Base-by-base conservation (phyloP, 805 yeast species). In the Ogataea ganodermae region DNA sequence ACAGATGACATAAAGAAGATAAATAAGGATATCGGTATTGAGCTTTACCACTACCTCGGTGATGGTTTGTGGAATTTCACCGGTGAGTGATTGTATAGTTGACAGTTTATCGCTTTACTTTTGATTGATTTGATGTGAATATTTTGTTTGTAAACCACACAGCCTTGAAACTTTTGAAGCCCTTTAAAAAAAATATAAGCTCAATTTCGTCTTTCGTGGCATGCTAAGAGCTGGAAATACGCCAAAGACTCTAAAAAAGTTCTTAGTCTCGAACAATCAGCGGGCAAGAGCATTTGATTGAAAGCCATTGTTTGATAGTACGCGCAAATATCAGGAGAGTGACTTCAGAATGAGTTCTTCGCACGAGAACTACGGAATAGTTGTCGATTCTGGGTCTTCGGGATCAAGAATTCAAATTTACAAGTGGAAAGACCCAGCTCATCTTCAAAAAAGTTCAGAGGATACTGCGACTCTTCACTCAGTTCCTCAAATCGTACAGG, bases 311-410 rank as follows among this genome's bases (percentile, higher is more conserved):
- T 6, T 22, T 22, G 24, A 8, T 22, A 22, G 8, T 22, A 6
- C 6, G 8, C 24, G 6, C 24, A 6, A 30, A 6, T 18, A 30
- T n/a, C 7, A 6, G 17, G 14, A 18, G 33, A 30, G 17, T 30
- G 72, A 73, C 53, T 78, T 83, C 58, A 68, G 71, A 35, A 40
- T 40, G 43, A 40, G 35, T 27, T 18, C 36, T 2, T 44, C 55
- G 14, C 32, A 24, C 28, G 55, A 55, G 7, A 60, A 74, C 42
- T 91, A 88, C 71, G 97, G 96, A 22, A 84, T 94, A 24, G 95
- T 92, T 13, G 78, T 92, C 2, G 99, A 92, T 66, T 89, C 97
- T 0, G 99, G 99, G 1, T 90, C 97, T 1, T 87, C 96, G 0
- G 99, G 99, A 1, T 89, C 97, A 3, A 73, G 99, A 44, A 75